Percentiles rank a stretch among this genome's conserved stretches.
Conservation (phyloP, 805 yeast species). For the Pichia deserticola region DNA sequence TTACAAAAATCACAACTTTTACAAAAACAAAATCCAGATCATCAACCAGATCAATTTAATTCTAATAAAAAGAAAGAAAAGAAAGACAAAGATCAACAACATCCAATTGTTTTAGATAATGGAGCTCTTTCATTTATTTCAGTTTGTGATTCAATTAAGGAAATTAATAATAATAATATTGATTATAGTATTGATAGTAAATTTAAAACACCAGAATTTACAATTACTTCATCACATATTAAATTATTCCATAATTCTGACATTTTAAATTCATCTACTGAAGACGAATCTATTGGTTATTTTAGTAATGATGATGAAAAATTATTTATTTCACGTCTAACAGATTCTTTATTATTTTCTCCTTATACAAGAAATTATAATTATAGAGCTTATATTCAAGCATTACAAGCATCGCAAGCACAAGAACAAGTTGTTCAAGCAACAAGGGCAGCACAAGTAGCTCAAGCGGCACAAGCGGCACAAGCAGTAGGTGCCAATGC, state of each 20-base stretch:
- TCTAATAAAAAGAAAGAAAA: conserved; percentile 19
- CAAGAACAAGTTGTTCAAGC: conserved; percentile 11
- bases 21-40: conserved; percentile 10
- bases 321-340: conserved; percentile 20
- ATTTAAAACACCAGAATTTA: conserved; percentile 10
- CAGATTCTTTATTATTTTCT: conserved; percentile 27
- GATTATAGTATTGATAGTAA: conserved; percentile 22
- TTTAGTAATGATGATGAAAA: conserved; percentile 14
- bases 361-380: conserved; percentile 28
- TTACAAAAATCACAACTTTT: conserved; percentile 10
- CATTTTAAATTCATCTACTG: conserved; percentile 9
- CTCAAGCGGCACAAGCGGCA: conserved; percentile 5
- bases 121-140: conserved; percentile 19
- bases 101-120: conserved; percentile 16
- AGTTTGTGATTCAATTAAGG: conserved; percentile 22
- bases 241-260: conserved; percentile 21
- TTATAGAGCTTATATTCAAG: conserved; percentile 16
- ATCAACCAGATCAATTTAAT: conserved; percentile 3
- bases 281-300: conserved; percentile 9
- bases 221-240: conserved; percentile 4
- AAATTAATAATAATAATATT: conserved; percentile 18
- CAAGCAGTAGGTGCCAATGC: not conserved
- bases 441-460: conserved; percentile 6
- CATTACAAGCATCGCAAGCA: conserved; percentile 9
- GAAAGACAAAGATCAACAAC: conserved; percentile 21